These are phyloP conservation scores for Termitomyces sp. DNA, from an alignment of 768 basidiomycete genomes.

Conservation along the genomic window DNA sequence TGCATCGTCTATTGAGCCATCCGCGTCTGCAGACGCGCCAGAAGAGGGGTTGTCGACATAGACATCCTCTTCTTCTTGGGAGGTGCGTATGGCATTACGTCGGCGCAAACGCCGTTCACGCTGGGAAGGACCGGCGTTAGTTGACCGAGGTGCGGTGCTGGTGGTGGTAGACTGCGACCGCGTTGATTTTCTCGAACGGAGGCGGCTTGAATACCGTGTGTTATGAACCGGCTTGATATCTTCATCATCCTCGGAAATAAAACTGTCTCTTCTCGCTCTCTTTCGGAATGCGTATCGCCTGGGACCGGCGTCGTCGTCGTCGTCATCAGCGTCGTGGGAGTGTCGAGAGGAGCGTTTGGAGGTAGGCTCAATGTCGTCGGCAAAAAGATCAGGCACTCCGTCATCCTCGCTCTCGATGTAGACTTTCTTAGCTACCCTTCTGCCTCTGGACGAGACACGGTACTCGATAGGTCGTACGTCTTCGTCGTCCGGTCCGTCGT, in stretches of 20 bases:
- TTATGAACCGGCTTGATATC: slow-evolving; percentile 21
- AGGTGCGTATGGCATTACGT: slow-evolving; percentile 21
- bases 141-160: slow-evolving; percentile 1
- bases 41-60: slow-evolving; percentile 45
- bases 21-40: slow-evolving; percentile 45
- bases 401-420: slow-evolving; percentile 48
- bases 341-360: slow-evolving; percentile 11
- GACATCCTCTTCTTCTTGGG: slow-evolving; percentile 43
- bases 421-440: slow-evolving; percentile 29
- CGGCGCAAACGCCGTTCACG: slow-evolving; percentile 23
- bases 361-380: slow-evolving; percentile 21
- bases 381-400: slow-evolving; percentile 21
- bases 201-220: slow-evolving; percentile 34
- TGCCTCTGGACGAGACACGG: slow-evolving; percentile 30
- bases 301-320: slow-evolving; percentile 21
- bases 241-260: slow-evolving; percentile 45
- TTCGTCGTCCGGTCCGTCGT: slow-evolving; percentile 24
- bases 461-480: slow-evolving; percentile 20
- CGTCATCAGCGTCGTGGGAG: slow-evolving; percentile 16
- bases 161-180: slow-evolving; percentile 2
- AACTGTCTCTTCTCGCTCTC: slow-evolving; percentile 15
- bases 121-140: slow-evolving; percentile 15
- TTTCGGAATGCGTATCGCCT: slow-evolving; percentile 15
- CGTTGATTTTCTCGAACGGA: slow-evolving; percentile 27
- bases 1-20: slow-evolving; percentile 55